Evolutionary conservation across 768 basidiomycete species (phyloP).

Genomic region (Tephrocybe sp.): DNA sequence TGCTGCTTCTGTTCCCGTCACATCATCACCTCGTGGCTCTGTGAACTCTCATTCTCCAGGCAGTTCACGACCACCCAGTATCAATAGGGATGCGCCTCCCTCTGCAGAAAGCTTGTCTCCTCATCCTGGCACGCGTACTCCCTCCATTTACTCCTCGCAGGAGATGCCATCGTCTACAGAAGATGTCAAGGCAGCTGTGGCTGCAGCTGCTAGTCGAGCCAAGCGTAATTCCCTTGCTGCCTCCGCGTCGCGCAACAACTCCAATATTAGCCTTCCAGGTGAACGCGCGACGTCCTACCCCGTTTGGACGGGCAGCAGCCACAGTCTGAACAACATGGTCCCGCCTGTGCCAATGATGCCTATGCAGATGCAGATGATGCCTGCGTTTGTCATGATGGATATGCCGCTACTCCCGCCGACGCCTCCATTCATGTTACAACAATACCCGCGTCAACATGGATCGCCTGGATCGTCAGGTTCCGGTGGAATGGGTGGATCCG

Average conservation of each 20-base stretch:
- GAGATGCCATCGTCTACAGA: conserved; percentile 52
- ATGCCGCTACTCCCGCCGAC: conserved; percentile 73
- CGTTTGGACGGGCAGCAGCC: conserved; percentile 39
- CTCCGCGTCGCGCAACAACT: conserved; percentile 30
- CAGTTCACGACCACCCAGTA: conserved; percentile 51
- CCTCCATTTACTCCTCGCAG: conserved; percentile 54
- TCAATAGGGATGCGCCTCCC: conserved; percentile 29
- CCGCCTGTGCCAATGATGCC: conserved; percentile 30
- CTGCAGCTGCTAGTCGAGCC: conserved; percentile 30
- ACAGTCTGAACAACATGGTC: conserved; percentile 34
- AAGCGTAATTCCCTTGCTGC: conserved; percentile 42
- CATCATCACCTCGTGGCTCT: conserved; percentile 20
- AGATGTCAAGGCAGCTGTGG: conserved; percentile 42
- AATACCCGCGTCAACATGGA: conserved; percentile 41
- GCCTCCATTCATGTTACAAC: conserved; percentile 75
- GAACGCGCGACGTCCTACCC: conserved; percentile 35
- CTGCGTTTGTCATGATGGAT: conserved; percentile 48
- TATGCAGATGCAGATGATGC: conserved; percentile 32
- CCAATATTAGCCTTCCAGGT: conserved; percentile 16
- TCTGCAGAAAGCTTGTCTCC: conserved; percentile 22
- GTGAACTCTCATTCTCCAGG: conserved; percentile 36
- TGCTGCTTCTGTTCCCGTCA: conserved; percentile 31
- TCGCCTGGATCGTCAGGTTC: conserved; percentile 35
- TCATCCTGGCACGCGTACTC: conserved; percentile 45
- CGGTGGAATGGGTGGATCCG: conserved; percentile 25